Conservation (phyloP, 495 filamentous ascomycete genomes). For the Glarea lozoyensis region DNA sequence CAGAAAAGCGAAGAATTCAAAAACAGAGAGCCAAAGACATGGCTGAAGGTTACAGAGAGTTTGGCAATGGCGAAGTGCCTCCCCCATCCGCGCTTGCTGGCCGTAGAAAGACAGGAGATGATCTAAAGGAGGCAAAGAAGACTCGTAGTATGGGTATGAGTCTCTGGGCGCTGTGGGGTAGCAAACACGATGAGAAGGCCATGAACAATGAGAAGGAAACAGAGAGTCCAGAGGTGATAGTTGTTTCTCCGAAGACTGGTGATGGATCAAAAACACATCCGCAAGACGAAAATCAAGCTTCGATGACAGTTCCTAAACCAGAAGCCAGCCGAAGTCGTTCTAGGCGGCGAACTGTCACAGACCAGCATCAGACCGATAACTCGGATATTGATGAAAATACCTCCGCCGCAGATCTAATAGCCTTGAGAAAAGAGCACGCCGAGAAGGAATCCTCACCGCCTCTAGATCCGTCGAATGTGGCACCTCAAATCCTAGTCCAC, state of each 20-base stretch:
- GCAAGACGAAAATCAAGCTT: conserved; percentile 26
- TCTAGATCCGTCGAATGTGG: background rate
- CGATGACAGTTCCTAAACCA: conserved; percentile 8
- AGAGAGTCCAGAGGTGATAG: conserved; percentile 16
- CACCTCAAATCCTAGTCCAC: conserved; percentile 7
- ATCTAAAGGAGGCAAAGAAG: conserved; percentile 43
- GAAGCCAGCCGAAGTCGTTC: conserved; percentile 24
- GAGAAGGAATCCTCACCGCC: conserved; percentile 1
- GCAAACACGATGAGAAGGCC: conserved; percentile 73
- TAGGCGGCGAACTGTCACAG: conserved; percentile 29
- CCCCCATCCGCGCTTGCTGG: conserved; percentile 78
- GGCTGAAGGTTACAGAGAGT: conserved; percentile 55
- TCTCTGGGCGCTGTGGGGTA: conserved; percentile 78
- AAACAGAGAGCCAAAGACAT: conserved; percentile 62
- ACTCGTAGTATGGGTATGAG: conserved; percentile 65
- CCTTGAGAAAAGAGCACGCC: conserved; percentile 8
- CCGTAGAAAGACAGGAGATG: conserved; percentile 37
- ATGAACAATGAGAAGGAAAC: conserved; percentile 42
- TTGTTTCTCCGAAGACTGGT: conserved; percentile 24
- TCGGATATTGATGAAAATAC: conserved; percentile 22
- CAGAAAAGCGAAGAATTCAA: conserved; percentile 58
- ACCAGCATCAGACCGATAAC: conserved; percentile 28
- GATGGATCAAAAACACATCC: conserved; percentile 25
- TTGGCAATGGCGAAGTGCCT: conserved; percentile 62
- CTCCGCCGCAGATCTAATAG: conserved; percentile 24